Evolutionary conservation across 73 alveolate genomes (phyloP), one percentile per base, ranked within the genome.

Genomic region (Blepharisma stoltei): DNA sequence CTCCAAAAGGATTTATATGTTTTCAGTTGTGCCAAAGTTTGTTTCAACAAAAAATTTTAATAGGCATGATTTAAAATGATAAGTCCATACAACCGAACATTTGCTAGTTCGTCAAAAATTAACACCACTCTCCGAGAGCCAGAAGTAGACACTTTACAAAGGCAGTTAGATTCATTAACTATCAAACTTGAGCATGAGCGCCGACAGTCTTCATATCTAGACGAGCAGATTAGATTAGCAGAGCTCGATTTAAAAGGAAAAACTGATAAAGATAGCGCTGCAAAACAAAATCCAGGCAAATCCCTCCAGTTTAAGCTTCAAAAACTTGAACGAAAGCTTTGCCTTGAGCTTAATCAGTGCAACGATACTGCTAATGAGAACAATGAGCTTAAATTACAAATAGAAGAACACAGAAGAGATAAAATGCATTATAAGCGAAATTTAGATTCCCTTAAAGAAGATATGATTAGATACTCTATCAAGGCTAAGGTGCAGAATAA

Each of bases 361-460:
- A 88, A 88, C 71, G 87, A 88, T 9, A 60, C 88, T 18, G 55
- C 54, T 6, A 75, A 91, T 6, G 45, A 82, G 6, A 88, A 88
- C 71, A 76, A 65, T 48, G 43, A 50, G 5, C 79, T 83, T 44
- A 54, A 87, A 20, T 44, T 45, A 47, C 69, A 77, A 48, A 83
- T 88, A 54, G 91, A 88, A 46, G 87, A 78, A 50, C 70, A 78
- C 84, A 54, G 95, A 48, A 81, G 78, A 71, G 87, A 88, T 45
- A 11, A 53, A 44, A 55, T 82, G n/a, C 43, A 71, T 37, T 73
- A 80, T 45, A 78, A 45, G 25, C 55, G 54, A 6, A 84, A 55
- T 25, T 68, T 78, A 6, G 78, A 60, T 21, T 45, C 44, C 45
- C 41, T 78, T 23, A 54, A 77, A 25, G 55, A 77, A 65, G 55